Conservation (phyloP, 352 stramenopile genomes). For the Pythium oligandrum region DNA sequence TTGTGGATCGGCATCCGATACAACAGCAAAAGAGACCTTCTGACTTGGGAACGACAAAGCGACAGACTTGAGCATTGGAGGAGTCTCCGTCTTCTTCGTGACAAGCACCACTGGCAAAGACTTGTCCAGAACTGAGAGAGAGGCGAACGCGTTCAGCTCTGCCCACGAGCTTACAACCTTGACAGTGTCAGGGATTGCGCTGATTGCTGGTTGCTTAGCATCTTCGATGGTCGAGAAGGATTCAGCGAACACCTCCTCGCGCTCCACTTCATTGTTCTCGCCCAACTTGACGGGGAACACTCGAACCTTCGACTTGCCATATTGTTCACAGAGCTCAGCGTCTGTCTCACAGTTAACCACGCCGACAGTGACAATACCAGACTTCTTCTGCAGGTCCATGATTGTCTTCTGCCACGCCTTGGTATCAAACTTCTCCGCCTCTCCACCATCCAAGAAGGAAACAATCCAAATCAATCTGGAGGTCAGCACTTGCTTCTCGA, state of each 20-base stretch:
- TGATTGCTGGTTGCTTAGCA: conserved; percentile 40
- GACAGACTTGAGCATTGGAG: conserved; percentile 54
- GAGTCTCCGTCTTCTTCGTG: conserved; percentile 43
- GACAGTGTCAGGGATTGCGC: conserved; percentile 41
- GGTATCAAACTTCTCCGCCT: conserved; percentile 26
- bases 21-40: conserved; percentile 45
- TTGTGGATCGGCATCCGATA: conserved; percentile 47
- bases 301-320: conserved; percentile 35
- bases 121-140: conserved; percentile 23
- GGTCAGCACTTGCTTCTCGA: conserved; percentile 43
- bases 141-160: conserved; percentile 61
- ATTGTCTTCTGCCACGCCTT: conserved; percentile 45
- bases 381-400: conserved; percentile 48
- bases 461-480: conserved; percentile 66
- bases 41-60: conserved; percentile 53
- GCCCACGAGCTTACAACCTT: conserved; percentile 34
- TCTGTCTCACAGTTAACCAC: conserved; percentile 53
- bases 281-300: conserved; percentile 45
- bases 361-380: conserved; percentile 47
- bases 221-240: conserved; percentile 41
- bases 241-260: conserved; percentile 30
- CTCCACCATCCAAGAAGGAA: conserved; percentile 38
- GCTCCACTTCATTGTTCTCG: conserved; percentile 23
- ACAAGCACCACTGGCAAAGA: conserved; percentile 60
- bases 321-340: conserved; percentile 35